Base-by-base conservation (phyloP, 192 early-diverging fungal species). In the Phycomyces nitens region DNA sequence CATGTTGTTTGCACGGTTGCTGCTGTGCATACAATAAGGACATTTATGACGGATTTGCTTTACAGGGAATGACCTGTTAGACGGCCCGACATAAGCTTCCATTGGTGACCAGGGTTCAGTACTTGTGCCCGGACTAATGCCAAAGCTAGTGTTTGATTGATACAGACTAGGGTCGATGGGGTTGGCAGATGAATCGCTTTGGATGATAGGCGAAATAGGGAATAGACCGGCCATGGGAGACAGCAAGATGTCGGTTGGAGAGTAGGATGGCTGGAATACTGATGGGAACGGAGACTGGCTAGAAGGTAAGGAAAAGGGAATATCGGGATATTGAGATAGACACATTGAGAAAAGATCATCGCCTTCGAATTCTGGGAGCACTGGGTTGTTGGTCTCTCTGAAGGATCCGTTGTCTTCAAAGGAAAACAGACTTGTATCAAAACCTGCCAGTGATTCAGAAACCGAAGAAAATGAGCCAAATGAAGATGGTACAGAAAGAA, bases 1-100 rank as follows among this genome's bases (percentile, higher is more conserved):
- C 64, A 90, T 75, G 63, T 90, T 90, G 62, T 84, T 88, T 40
- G 81, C 78, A 41, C 88, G 78, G 22, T 82, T 80, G 52, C 88
- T 90, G 5, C 71, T 72, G 59, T 80, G 70, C 38, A 66, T 58
- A 54, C 89, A 90, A n/a, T 77, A 75, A 49, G 69, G 70, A 27
- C 77, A 75, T 40, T 74, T 56, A 63, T 86, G 68, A 5, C 55
- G 40, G 26, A 26, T 62, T 52, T 24, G 52, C 5, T 47, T 14
- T 47, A 2, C 18, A 18, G 15, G 18, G 11, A 11, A n/a, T 6
- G 12, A n/a, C 12, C 3, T 47, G 11, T 2, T 47, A 11, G 44
- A 11, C 12, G 44, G 44, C 12, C 2, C 3, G 44, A 11, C 44
- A 47, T 47, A 14, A 7, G 29, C 44, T 18, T 47, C 44, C 11